phyloP scores from a whole-genome alignment of 805 yeast species.

The Saturnispora galanensis region DNA sequence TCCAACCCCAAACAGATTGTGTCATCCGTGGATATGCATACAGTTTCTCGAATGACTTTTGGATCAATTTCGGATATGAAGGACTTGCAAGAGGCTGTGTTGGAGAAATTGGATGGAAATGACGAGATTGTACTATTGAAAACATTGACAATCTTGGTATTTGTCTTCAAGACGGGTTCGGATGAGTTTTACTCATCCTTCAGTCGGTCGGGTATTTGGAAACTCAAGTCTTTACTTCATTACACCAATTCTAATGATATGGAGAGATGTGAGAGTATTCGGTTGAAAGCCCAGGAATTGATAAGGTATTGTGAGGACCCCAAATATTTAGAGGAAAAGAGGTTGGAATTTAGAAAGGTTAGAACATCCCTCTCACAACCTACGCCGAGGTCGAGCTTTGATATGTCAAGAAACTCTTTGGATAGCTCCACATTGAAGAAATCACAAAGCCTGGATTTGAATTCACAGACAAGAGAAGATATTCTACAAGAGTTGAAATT shows the following conservation, averaged over 20 bases:
- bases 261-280: neutral
- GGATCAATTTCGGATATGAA: neutral
- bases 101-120: neutral
- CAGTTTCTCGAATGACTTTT: constrained; percentile 2
- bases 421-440: neutral
- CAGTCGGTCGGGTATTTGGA: constrained; percentile 2
- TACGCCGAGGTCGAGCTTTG: constrained; percentile 8
- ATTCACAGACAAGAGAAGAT: neutral
- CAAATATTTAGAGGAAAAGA: neutral
- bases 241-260: neutral
- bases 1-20: constrained; percentile 1
- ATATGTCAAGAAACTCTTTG: neutral
- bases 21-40: constrained; percentile 8
- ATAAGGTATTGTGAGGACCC: constrained; percentile 1
- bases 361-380: constrained; percentile 6
- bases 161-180: constrained; percentile 6
- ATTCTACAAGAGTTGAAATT: constrained; percentile 5
- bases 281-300: constrained; percentile 3
- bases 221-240: constrained; percentile 5
- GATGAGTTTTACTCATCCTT: constrained; percentile 4
- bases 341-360: constrained; percentile 2
- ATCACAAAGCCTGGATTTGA: constrained; percentile 2
- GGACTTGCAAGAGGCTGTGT: neutral
- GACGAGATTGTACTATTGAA: neutral
- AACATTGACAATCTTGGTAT: constrained; percentile 4